Conservation (phyloP, 768 basidiomycete species). For the Epithele typhae region DNA sequence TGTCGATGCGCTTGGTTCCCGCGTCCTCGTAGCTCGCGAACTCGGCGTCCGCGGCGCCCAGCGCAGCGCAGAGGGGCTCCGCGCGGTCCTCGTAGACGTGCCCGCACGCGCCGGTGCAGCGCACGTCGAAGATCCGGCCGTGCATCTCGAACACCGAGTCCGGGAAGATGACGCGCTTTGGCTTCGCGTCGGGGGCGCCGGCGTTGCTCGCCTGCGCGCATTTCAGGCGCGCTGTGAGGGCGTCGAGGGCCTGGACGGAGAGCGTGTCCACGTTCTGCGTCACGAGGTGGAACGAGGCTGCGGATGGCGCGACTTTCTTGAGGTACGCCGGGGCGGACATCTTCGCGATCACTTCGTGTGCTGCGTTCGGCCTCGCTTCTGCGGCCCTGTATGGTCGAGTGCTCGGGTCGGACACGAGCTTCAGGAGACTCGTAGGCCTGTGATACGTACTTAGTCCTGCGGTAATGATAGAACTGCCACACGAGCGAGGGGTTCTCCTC, state of each 20-base stretch:
- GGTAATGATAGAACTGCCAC: conserved; percentile 62
- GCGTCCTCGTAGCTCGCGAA: conserved; percentile 16
- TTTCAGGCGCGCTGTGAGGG: conserved; percentile 1
- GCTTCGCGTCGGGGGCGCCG: not conserved
- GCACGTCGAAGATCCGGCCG: conserved; percentile 47
- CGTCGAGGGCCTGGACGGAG: conserved; percentile 32
- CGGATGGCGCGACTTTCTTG: conserved; percentile 34
- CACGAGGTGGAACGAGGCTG: conserved; percentile 43
- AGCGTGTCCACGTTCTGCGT: conserved; percentile 59
- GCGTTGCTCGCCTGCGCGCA: not conserved
- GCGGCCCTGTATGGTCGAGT: conserved; percentile 33
- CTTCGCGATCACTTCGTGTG: conserved; percentile 46
- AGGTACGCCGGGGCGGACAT: conserved; percentile 37
- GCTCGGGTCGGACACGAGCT: not conserved
- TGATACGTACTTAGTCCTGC: conserved; percentile 39
- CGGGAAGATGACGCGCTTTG: too few relatives aligned
- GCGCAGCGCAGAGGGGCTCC: conserved; percentile 24
- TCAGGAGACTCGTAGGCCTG: not conserved
- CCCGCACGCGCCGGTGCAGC: conserved; percentile 31
- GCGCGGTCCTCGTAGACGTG: conserved; percentile 36
- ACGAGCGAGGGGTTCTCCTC: conserved; percentile 24
- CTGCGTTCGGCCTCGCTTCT: conserved; percentile 45
- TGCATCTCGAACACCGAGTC: conserved; percentile 47
- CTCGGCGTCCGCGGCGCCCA: conserved; percentile 12
- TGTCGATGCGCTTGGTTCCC: conserved; percentile 8